phyloP scores from a whole-genome alignment of 2,329 filamentous ascomycete genomes.

The Rhynchosporium agropyri region DNA sequence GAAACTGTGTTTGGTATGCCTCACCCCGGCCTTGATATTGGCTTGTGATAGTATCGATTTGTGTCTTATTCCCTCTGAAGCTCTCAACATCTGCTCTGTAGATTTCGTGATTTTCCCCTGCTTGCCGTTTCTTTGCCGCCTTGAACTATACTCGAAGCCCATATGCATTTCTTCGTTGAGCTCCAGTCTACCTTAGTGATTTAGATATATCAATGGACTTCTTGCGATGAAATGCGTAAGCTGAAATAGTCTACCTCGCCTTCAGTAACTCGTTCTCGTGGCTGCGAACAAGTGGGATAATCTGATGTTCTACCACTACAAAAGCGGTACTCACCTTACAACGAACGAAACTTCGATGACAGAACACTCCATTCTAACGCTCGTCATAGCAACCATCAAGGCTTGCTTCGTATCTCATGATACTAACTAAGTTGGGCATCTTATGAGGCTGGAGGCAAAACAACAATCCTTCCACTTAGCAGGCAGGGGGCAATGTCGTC shows the following conservation, averaged over 20 bases:
- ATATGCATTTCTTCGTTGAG: not conserved
- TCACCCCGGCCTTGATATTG: not conserved
- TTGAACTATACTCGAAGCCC: not conserved
- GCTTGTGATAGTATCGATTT: not conserved
- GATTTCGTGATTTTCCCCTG: too few species aligned
- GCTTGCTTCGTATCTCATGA: not conserved
- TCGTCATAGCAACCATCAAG: not conserved
- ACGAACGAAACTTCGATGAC: not conserved
- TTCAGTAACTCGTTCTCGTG: not conserved
- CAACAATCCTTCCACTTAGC: not conserved
- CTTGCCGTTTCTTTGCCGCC: not conserved
- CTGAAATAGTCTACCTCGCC: conserved; percentile 1
- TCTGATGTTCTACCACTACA: not conserved
- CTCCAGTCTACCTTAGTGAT: too few species aligned
- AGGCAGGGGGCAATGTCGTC: not conserved
- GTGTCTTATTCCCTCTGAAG: not conserved
- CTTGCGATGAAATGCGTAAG: not conserved
- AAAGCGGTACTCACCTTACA: not conserved
- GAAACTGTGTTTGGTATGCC: not conserved
- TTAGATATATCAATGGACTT: not conserved
- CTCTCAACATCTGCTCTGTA: not conserved
- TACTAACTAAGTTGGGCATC: not conserved
- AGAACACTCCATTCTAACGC: not conserved
- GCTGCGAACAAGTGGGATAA: conserved; percentile 5
- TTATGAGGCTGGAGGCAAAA: not conserved